These are phyloP conservation scores for Psilocybe azurescens DNA, from an alignment of 768 basidiomycete genomes.

Conservation along the genomic window DNA sequence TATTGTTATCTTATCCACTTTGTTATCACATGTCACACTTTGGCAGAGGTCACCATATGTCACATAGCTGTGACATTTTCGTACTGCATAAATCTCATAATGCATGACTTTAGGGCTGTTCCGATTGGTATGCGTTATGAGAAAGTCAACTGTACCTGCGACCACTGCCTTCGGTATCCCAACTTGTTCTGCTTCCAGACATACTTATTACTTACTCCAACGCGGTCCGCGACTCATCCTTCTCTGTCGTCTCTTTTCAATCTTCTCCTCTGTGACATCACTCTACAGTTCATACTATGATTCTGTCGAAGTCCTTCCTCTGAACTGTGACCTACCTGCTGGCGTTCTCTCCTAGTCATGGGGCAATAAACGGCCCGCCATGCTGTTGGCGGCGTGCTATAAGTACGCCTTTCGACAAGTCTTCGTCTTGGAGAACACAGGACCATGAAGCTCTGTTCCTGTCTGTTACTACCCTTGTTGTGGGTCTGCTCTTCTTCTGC, in stretches of 20 bases:
- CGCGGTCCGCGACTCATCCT: neutral
- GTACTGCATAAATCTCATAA: no score
- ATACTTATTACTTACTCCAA: neutral
- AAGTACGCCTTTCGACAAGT: neutral
- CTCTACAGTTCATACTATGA: neutral
- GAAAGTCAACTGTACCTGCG: no score
- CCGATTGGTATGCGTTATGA: no score
- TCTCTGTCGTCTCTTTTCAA: neutral
- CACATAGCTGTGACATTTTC: no score
- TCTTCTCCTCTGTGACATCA: neutral
- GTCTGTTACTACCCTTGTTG: neutral
- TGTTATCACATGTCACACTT: no score
- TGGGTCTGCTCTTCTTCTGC: neutral
- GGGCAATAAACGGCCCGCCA: neutral
- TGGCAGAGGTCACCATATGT: no score
- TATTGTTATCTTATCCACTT: no score
- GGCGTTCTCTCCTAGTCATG: slow-evolving; percentile 1
- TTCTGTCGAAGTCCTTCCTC: neutral
- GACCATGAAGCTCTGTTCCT: neutral
- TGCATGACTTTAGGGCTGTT: no score
- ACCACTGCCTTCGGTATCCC: no score
- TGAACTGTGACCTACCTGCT: neutral
- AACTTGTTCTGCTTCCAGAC: no score
- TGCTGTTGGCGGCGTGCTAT: neutral
- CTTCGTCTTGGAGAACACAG: no score